These are phyloP conservation scores for Elsinoe australis DNA, from an alignment of 2,329 filamentous ascomycete genomes.

Conservation along the genomic window DNA sequence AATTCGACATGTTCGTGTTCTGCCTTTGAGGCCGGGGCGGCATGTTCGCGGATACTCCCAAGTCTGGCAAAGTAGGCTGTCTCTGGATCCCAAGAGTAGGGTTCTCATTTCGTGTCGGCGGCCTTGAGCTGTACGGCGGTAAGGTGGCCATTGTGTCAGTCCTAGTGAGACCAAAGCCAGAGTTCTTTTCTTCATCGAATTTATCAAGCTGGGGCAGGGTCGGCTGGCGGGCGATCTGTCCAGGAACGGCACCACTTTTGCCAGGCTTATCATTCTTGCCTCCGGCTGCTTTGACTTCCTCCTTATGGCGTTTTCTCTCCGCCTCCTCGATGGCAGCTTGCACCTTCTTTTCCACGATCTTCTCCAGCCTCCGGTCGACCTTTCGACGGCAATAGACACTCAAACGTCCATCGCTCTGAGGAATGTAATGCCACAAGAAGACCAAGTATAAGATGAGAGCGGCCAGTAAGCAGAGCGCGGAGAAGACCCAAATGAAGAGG, in stretches of 20 bases:
- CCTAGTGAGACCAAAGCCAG: conserved; percentile 29
- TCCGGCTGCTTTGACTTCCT: conserved; percentile 48
- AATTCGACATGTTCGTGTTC: conserved; percentile 37
- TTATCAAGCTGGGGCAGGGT: conserved; percentile 57
- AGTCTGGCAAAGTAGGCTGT: conserved; percentile 37
- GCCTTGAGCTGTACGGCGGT: conserved; percentile 45
- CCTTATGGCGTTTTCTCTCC: conserved; percentile 47
- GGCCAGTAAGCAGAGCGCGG: conserved; percentile 62
- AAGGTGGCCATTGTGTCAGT: conserved; percentile 36
- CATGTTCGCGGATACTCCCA: conserved; percentile 22
- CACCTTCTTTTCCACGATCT: conserved; percentile 78
- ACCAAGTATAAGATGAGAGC: conserved; percentile 73
- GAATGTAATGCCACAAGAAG: conserved; percentile 91
- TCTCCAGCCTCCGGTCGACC: conserved; percentile 74
- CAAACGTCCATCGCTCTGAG: conserved; percentile 69
- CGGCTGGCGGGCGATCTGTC: conserved; percentile 47
- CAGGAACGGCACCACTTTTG: conserved; percentile 22
- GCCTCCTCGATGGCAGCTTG: conserved; percentile 82
- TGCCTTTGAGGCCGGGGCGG: conserved; percentile 17
- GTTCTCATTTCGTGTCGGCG: conserved; percentile 43
- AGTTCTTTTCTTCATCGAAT: conserved; percentile 40
- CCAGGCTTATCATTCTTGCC: conserved; percentile 49
- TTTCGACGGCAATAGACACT: conserved; percentile 85
- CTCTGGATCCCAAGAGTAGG: conserved; percentile 23
- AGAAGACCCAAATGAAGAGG: conserved; percentile 78